phyloP scores from a whole-genome alignment of 192 early-diverging fungal genomes.

The Chytriomyces sp. region DNA sequence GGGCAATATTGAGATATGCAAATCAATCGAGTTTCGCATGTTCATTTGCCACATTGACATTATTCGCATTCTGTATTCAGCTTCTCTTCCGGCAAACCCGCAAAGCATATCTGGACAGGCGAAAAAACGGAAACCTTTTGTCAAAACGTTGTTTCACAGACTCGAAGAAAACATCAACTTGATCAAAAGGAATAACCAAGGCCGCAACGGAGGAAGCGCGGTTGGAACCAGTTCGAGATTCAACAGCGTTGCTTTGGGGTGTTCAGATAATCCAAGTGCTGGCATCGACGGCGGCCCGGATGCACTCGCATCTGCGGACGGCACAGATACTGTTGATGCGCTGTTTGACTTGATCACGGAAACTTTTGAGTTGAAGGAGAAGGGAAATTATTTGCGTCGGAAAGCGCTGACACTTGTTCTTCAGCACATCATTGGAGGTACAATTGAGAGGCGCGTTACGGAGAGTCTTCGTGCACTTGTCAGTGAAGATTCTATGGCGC shows the following conservation, averaged over 20 bases:
- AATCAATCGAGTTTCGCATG: conserved; percentile 62
- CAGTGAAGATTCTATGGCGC: conserved; percentile 39
- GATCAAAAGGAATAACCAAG: conserved; percentile 53
- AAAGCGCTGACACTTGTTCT: conserved; percentile 85
- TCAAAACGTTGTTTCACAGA: conserved; percentile 72
- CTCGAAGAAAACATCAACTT: conserved; percentile 67
- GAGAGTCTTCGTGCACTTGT: conserved; percentile 37
- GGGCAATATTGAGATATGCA: conserved; percentile 69
- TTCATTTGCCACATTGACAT: conserved; percentile 69
- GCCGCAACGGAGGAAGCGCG: conserved; percentile 26
- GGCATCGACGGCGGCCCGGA: neutral
- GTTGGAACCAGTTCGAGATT: conserved; percentile 14
- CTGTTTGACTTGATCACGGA: conserved; percentile 86
- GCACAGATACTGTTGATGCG: conserved; percentile 60
- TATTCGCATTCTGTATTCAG: conserved; percentile 22
- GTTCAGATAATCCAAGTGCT: neutral
- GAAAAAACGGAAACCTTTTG: conserved; percentile 39
- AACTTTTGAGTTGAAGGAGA: conserved; percentile 88
- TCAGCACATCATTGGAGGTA: conserved; percentile 85
- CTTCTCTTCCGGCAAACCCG: neutral
- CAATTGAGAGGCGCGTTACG: conserved; percentile 76
- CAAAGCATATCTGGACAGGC: neutral
- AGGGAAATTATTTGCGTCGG: conserved; percentile 85
- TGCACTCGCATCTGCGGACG: neutral
- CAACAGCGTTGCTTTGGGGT: neutral